A percentile compares a stretch with the other conserved stretches of the same genome.
Evolutionary conservation across 495 filamentous ascomycete genomes (phyloP).

Genomic region (Parachaetomium inaequale): DNA sequence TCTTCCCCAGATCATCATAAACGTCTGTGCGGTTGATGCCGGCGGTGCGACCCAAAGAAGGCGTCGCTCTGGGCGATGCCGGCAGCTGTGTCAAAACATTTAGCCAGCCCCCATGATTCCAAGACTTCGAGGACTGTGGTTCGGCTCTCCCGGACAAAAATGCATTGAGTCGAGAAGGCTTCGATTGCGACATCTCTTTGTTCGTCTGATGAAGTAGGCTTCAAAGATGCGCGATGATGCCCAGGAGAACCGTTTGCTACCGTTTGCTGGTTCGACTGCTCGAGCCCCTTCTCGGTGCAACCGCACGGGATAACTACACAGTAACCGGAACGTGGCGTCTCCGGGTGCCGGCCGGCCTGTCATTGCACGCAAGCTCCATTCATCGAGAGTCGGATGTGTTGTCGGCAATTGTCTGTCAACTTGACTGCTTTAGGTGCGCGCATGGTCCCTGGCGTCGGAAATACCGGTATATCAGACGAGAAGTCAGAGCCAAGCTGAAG

Average conservation of each 20-base stretch:
- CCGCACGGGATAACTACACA: background rate
- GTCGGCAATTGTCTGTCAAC: background rate
- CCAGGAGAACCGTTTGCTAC: background rate
- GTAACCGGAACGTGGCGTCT: too few relatives aligned
- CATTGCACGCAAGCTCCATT: too few relatives aligned
- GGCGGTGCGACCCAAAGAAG: conserved; percentile 9
- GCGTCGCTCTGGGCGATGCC: conserved; percentile 10
- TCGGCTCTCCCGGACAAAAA: background rate
- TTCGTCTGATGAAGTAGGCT: conserved; percentile 1
- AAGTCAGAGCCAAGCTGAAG: background rate
- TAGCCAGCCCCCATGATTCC: conserved; percentile 12
- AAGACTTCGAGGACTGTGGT: conserved; percentile 1
- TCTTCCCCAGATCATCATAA: conserved; percentile 17
- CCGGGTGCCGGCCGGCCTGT: too few relatives aligned
- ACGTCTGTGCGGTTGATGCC: conserved; percentile 28
- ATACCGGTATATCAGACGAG: too few relatives aligned
- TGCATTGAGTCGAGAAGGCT: conserved; percentile 16
- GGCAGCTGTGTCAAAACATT: conserved; percentile 17
- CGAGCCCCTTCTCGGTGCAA: background rate
- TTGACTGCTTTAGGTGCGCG: background rate
- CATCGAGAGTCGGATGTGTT: background rate
- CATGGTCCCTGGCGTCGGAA: too few relatives aligned
- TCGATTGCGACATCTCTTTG: conserved; percentile 3
- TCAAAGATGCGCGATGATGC: background rate
- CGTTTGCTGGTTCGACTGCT: background rate